Conservation (phyloP, 225 moss, liverwort and hornwort species). For the Pseudisothecium myosuroides region DNA sequence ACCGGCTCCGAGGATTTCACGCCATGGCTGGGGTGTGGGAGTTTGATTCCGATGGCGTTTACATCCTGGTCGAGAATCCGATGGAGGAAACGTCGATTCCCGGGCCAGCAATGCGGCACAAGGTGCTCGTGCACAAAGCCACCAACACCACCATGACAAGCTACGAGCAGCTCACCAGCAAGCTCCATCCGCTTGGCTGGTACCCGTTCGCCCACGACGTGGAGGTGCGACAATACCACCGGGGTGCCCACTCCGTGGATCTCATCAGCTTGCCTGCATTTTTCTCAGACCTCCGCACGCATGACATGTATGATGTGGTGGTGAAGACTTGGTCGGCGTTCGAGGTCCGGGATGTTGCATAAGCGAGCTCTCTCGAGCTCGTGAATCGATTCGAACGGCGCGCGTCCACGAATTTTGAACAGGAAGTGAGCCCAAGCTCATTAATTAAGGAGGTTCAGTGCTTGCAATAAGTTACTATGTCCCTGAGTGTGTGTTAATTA, state of each 20-base stretch:
- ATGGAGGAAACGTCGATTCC: not conserved
- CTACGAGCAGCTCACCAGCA: conserved; percentile 2
- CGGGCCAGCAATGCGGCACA: not conserved
- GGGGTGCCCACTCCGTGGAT: not conserved
- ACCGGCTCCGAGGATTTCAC: not conserved
- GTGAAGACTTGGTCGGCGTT: conserved; percentile 31
- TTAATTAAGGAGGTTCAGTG: too few relatives aligned
- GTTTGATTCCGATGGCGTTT: conserved; percentile 21
- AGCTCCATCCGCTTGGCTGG: conserved; percentile 11
- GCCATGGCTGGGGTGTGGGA: conserved; percentile 36
- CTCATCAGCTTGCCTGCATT: conserved; percentile 18
- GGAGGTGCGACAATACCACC: conserved; percentile 14
- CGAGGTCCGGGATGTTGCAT: conserved; percentile 3
- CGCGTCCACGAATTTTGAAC: not conserved
- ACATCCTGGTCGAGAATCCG: not conserved
- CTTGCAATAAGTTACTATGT: too few relatives aligned
- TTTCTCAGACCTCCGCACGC: conserved; percentile 12
- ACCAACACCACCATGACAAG: not conserved
- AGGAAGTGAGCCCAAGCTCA: not conserved
- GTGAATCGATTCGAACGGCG: too few relatives aligned
- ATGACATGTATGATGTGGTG: conserved; percentile 45
- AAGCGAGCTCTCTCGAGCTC: not conserved
- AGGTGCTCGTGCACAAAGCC: conserved; percentile 17
- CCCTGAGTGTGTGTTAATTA: too few relatives aligned
- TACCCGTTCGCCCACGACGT: not conserved